Evolutionary conservation across 805 yeast species (phyloP).

Genomic region (Maudiozyma barnettii): DNA sequence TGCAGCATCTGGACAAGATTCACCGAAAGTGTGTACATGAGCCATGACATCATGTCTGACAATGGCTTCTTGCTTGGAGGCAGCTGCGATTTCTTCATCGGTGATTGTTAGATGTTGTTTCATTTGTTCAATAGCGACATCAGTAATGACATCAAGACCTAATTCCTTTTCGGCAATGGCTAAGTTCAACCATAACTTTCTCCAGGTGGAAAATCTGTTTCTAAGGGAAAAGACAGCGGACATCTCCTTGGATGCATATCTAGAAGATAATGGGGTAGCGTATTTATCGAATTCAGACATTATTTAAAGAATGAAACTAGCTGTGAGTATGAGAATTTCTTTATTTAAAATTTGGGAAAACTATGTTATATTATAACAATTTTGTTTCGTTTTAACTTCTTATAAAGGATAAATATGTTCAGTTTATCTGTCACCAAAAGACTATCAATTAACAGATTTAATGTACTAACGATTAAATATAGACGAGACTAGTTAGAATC

Average conservation of each 20-base stretch:
- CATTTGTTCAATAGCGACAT: slow-evolving; percentile 88
- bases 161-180: slow-evolving; percentile 93
- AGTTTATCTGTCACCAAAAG: no score
- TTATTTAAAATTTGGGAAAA: no score
- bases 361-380: no score
- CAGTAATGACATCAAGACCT: slow-evolving; percentile 76
- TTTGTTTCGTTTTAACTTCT: no score
- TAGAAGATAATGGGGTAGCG: slow-evolving; percentile 86
- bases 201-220: slow-evolving; percentile 96
- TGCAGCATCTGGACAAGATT: slow-evolving; percentile 88
- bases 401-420: no score
- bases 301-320: neutral
- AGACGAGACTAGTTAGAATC: no score
- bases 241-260: slow-evolving; percentile 98
- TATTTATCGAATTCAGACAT: slow-evolving; percentile 55
- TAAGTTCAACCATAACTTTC: slow-evolving; percentile 90
- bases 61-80: slow-evolving; percentile 88
- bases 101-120: slow-evolving; percentile 66
- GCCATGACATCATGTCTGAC: slow-evolving; percentile 99
- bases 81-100: slow-evolving; percentile 85
- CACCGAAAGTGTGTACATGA: slow-evolving; percentile 92
- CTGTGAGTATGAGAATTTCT: no score
- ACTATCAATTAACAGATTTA: no score
- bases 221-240: slow-evolving; percentile 82
- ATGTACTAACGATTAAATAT: no score